phyloP scores from a whole-genome alignment of 1,284 basidiomycete species.

The Naganishia liquefaciens region DNA sequence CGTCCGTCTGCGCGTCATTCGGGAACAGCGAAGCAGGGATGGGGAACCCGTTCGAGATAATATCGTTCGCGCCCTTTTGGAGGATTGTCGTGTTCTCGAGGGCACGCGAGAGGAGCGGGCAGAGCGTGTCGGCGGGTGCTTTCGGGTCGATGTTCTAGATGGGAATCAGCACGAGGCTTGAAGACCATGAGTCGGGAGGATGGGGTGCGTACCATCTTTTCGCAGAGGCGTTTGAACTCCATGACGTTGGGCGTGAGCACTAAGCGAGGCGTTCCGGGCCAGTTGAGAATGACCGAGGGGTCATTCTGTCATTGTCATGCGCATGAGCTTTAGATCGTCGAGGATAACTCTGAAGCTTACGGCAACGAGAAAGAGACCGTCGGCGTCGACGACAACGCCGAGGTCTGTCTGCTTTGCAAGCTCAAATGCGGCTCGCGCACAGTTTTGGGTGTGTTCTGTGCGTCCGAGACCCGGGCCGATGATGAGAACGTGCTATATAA shows the following conservation, averaged over 20 bases:
- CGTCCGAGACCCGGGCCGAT: constrained; percentile 91
- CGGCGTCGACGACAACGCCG: constrained; percentile 91
- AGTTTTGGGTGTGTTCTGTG: constrained; percentile 83
- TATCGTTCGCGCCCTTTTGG: constrained; percentile 77
- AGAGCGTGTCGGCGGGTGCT: constrained; percentile 56
- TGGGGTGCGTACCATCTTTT: constrained; percentile 62
- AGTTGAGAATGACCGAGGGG: constrained; percentile 69
- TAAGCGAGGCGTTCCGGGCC: constrained; percentile 48
- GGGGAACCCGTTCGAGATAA: constrained; percentile 54
- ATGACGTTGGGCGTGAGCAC: constrained; percentile 88
- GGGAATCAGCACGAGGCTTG: background rate
- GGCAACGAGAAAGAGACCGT: constrained; percentile 59
- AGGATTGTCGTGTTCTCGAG: constrained; percentile 86
- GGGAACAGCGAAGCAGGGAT: constrained; percentile 41
- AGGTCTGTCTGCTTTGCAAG: constrained; percentile 63
- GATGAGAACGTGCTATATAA: constrained; percentile 73
- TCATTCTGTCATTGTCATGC: constrained; percentile 67
- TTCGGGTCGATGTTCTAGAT: constrained; percentile 56
- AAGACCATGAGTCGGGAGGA: too few species aligned
- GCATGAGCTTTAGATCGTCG: background rate
- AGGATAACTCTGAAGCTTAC: constrained; percentile 33
- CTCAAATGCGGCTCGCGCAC: constrained; percentile 57
- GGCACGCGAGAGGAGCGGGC: constrained; percentile 66
- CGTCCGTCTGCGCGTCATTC: constrained; percentile 27
- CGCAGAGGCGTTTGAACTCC: constrained; percentile 83